These are phyloP conservation scores for Glycine tomentella DNA, from an alignment of 306 rosid genomes.

Conservation along the genomic window DNA sequence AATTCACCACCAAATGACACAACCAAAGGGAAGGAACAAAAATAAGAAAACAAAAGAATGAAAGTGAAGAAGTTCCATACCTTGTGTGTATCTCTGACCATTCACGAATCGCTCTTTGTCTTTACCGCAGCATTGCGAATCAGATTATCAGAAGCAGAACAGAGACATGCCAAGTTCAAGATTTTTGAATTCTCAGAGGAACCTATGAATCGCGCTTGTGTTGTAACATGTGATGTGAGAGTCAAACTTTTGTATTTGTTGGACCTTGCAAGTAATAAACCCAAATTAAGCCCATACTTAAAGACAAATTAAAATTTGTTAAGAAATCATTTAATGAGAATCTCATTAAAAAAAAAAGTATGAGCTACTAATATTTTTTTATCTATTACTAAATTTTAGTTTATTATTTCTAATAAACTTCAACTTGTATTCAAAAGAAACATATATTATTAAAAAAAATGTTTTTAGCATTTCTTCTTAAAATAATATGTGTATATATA, in stretches of 20 bases:
- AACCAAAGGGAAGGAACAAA: neutral
- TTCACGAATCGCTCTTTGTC: neutral
- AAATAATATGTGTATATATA: no score
- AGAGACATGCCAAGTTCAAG: neutral
- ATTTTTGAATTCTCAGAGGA: slow-evolving; percentile 2
- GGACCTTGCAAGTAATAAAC: slow-evolving; percentile 4
- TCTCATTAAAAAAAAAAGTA: no score
- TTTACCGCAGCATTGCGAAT: neutral
- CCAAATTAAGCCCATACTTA: slow-evolving; percentile 11
- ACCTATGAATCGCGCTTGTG: neutral
- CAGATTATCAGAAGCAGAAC: neutral
- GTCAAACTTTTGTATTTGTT: neutral
- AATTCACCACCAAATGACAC: slow-evolving; percentile 17
- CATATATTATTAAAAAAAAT: no score
- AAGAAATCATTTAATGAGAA: no score
- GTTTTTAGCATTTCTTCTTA: no score
- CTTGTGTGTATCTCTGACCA: slow-evolving; percentile 6
- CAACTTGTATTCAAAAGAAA: no score
- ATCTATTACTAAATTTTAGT: no score
- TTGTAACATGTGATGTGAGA: neutral
- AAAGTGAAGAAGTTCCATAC: slow-evolving; percentile 11
- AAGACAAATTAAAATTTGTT: no score
- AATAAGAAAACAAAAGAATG: neutral
- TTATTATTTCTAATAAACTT: no score
- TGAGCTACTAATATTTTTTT: no score